Conservation (phyloP, 176 grass and related monocot genomes). For the Triticum timopheevii region DNA sequence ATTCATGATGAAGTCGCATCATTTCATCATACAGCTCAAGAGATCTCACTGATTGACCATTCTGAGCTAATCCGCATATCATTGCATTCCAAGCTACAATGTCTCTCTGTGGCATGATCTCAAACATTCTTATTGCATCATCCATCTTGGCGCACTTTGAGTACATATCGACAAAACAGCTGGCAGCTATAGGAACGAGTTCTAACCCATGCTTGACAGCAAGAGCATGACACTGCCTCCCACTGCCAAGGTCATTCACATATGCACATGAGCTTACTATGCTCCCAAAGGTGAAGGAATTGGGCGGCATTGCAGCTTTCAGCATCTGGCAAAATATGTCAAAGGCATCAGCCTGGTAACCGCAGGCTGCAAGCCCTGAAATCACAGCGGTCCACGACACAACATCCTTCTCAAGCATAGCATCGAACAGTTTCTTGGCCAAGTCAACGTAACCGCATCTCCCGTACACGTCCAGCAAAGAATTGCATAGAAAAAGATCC, state of each 20-base stretch:
- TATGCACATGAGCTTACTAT: slow-evolving; percentile 26
- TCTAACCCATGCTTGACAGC: slow-evolving; percentile 36
- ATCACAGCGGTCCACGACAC: slow-evolving; percentile 45
- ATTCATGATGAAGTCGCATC: neutral
- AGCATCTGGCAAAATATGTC: slow-evolving; percentile 19
- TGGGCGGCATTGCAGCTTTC: slow-evolving; percentile 18
- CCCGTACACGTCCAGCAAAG: slow-evolving; percentile 39
- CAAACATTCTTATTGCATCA: slow-evolving; percentile 12
- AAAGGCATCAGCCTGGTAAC: slow-evolving; percentile 12
- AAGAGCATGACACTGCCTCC: slow-evolving; percentile 36
- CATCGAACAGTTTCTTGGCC: slow-evolving; percentile 16
- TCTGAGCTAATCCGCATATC: slow-evolving; percentile 17
- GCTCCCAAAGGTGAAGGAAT: slow-evolving; percentile 41
- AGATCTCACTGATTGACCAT: neutral
- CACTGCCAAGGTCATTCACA: slow-evolving; percentile 3
- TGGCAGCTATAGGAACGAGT: neutral
- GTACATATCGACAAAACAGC: slow-evolving; percentile 4
- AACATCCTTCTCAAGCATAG: slow-evolving; percentile 21
- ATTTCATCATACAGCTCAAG: neutral
- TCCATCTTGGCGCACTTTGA: slow-evolving; percentile 9
- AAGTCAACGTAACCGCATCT: slow-evolving; percentile 11
- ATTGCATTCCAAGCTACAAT: slow-evolving; percentile 22
- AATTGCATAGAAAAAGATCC: slow-evolving; percentile 29
- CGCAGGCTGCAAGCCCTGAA: slow-evolving; percentile 3
- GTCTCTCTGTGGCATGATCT: slow-evolving; percentile 9